Conservation (phyloP, 306 rosid species). For the Elaeagnus macrophylla region DNA sequence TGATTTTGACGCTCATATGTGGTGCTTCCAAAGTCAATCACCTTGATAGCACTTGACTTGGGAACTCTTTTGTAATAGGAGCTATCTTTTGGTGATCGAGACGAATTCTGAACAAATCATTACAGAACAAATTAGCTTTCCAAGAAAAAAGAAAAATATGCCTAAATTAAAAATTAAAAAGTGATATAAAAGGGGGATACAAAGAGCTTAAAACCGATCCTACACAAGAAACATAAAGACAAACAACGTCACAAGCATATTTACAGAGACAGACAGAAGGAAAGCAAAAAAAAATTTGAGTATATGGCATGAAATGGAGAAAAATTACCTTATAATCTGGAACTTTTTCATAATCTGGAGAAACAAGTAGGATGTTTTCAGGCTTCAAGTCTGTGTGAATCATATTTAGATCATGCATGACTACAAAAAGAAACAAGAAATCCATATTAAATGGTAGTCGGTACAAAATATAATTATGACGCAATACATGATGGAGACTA, state of each 20-base stretch:
- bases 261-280: background rate
- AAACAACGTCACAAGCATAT: background rate
- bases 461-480: too few relatives aligned
- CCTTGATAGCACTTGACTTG: slow-evolving; percentile 83
- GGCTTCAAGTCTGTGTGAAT: slow-evolving; percentile 95
- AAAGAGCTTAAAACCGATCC: background rate
- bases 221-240: background rate
- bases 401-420: slow-evolving; percentile 80
- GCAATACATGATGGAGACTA: background rate
- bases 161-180: too few relatives aligned
- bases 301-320: background rate
- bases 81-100: slow-evolving; percentile 60
- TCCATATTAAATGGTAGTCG: background rate
- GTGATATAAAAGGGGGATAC: background rate
- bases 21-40: slow-evolving; percentile 97
- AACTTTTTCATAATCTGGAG: slow-evolving; percentile 60
- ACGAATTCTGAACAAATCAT: slow-evolving; percentile 41
- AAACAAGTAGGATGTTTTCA: slow-evolving; percentile 68
- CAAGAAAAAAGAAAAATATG: too few relatives aligned
- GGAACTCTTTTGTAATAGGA: slow-evolving; percentile 76
- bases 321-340: slow-evolving; percentile 54
- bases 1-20: slow-evolving; percentile 81
- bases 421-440: slow-evolving; percentile 29
- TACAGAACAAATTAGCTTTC: background rate
- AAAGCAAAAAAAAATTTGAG: background rate